Evolutionary conservation across 2,329 filamentous ascomycete species (phyloP).

Genomic region (Trematosphaeria pertusa): DNA sequence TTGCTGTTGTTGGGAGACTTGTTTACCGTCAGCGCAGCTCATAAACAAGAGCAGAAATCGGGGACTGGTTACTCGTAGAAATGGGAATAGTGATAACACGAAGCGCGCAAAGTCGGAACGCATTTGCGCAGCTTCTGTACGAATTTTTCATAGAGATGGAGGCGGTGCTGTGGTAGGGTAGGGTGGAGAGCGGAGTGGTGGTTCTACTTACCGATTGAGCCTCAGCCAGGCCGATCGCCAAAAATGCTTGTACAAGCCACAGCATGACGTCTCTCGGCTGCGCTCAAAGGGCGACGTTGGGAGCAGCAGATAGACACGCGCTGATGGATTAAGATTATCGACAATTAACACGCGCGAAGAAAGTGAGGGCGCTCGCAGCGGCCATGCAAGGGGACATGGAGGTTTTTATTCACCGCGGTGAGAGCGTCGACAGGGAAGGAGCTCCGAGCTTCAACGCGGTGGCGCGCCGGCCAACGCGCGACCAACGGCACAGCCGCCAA

Average conservation of each 20-base stretch:
- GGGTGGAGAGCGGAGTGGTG: slow-evolving; percentile 12
- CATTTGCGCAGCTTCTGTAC: slow-evolving; percentile 36
- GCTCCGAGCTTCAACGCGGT: neutral
- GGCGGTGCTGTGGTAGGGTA: slow-evolving; percentile 22
- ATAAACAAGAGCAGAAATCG: slow-evolving; percentile 26
- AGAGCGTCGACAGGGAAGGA: slow-evolving; percentile 17
- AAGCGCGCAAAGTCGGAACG: slow-evolving; percentile 25
- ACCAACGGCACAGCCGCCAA: neutral
- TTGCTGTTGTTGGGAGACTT: slow-evolving; percentile 38
- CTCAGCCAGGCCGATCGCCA: slow-evolving; percentile 36
- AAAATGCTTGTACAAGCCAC: slow-evolving; percentile 45
- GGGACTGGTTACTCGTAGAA: slow-evolving; percentile 34
- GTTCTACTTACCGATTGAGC: slow-evolving; percentile 39
- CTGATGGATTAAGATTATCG: slow-evolving; percentile 15
- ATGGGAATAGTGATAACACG: slow-evolving; percentile 39
- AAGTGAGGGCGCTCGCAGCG: slow-evolving; percentile 19
- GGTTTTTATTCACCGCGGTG: slow-evolving; percentile 10
- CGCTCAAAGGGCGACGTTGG: slow-evolving; percentile 23
- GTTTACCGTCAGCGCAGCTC: slow-evolving; percentile 33
- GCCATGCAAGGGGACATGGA: neutral
- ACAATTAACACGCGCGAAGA: slow-evolving; percentile 18
- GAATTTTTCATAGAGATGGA: slow-evolving; percentile 13
- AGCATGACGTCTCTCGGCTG: slow-evolving; percentile 36
- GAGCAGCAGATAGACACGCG: slow-evolving; percentile 18
- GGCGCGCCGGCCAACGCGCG: too few species aligned